phyloP scores from a whole-genome alignment of 1,139 yeast species.

The Hyphopichia pseudoburtonii region DNA sequence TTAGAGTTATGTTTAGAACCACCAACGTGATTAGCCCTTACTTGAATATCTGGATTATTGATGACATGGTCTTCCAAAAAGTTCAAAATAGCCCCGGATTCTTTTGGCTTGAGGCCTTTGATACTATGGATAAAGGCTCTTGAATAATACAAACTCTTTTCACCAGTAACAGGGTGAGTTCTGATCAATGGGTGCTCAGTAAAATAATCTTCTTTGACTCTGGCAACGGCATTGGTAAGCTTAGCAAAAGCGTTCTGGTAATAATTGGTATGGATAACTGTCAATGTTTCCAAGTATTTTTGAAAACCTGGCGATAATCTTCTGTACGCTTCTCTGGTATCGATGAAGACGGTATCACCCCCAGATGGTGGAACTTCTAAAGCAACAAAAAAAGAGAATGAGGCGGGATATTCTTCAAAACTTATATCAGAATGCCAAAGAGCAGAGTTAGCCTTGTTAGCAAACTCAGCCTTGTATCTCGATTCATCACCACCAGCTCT shows the following conservation, averaged over 20 bases:
- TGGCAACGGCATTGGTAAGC: slow-evolving; percentile 13
- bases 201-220: slow-evolving; percentile 21
- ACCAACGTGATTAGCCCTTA: slow-evolving; percentile 24
- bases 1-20: slow-evolving; percentile 13
- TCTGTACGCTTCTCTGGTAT: slow-evolving; percentile 31
- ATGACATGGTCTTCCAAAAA: slow-evolving; percentile 22
- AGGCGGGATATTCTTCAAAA: slow-evolving; percentile 31
- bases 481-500: slow-evolving; percentile 27
- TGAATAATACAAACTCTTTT: slow-evolving; percentile 22
- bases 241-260: slow-evolving; percentile 20
- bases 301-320: slow-evolving; percentile 30
- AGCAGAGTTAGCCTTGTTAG: slow-evolving; percentile 14
- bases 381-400: slow-evolving; percentile 31
- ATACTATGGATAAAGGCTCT: slow-evolving; percentile 22
- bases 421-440: slow-evolving; percentile 34
- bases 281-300: slow-evolving; percentile 26
- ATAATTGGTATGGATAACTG: slow-evolving; percentile 24
- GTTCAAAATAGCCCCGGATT: slow-evolving; percentile 21
- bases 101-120: slow-evolving; percentile 22
- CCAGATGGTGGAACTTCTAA: slow-evolving; percentile 32
- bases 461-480: slow-evolving; percentile 21
- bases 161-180: slow-evolving; percentile 31
- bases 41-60: slow-evolving; percentile 25
- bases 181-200: slow-evolving; percentile 30
- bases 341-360: slow-evolving; percentile 35